phyloP scores from a whole-genome alignment of 306 rosid genomes.

The Begonia peltatifolia region DNA sequence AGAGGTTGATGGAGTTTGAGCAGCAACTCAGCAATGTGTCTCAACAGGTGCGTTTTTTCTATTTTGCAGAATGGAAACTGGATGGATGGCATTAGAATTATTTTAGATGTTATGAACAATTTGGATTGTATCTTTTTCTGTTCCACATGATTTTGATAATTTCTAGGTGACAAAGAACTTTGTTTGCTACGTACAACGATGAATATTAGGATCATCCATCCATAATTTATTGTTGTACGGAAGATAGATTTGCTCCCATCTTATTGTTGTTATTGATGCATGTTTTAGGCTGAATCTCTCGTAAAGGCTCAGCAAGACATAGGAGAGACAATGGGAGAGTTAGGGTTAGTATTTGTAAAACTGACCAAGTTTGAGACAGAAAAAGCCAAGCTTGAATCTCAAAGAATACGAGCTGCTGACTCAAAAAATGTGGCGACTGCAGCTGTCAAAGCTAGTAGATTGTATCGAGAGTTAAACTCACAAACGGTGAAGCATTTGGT shows the following conservation, averaged over 20 bases:
- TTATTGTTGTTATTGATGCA: conserved; percentile 12
- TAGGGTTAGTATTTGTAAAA: conserved; percentile 76
- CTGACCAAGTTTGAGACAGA: conserved; percentile 82
- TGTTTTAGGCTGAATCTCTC: conserved; percentile 75
- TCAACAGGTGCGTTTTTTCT: conserved; percentile 44
- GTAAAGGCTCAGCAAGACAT: conserved; percentile 91
- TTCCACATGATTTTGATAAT: background rate
- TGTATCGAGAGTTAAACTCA: conserved; percentile 72
- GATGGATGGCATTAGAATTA: background rate
- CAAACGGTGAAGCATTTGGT: conserved; percentile 96
- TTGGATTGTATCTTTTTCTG: background rate
- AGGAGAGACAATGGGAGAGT: conserved; percentile 88
- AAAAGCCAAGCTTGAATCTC: conserved; percentile 50
- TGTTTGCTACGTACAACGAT: too few relatives aligned
- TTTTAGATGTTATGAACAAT: background rate
- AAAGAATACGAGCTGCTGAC: conserved; percentile 63
- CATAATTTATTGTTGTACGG: background rate
- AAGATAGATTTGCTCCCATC: background rate
- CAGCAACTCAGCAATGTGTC: conserved; percentile 57
- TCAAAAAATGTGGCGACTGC: conserved; percentile 85
- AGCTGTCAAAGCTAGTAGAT: conserved; percentile 87
- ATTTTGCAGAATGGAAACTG: background rate
- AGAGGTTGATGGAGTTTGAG: conserved; percentile 59
- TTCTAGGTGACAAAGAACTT: background rate
- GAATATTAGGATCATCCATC: too few relatives aligned